Evolutionary conservation across 805 yeast genomes (phyloP), one percentile per base, ranked within the genome.

Genomic region (Vanderwaltozyma verrucispora): DNA sequence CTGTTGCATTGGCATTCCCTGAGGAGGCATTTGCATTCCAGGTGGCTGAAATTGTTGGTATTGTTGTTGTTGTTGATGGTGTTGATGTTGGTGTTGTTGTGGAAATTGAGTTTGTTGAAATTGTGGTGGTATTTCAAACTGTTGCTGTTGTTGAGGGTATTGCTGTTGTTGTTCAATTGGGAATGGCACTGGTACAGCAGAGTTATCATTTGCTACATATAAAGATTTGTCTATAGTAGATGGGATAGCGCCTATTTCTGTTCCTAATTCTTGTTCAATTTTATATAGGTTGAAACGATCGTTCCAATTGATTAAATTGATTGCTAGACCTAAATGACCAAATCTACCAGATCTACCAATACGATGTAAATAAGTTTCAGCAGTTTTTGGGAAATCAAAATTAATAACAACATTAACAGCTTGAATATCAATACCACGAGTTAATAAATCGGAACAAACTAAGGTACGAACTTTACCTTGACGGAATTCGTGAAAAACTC

Each of bases 311-410:
- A 92, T 86, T 53, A 92, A 74, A 66, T 92, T 92, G 56, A 92
- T 87, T 24, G 98, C 98, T 59, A 92, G 73, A 71, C 98, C 98
- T 57, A 88, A 76, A 62, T 92, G 98, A 48, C 98, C 98, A 56
- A 85, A 92, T 71, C 98, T 84, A 50, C 98, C 97, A 7, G 96
- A 87, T 71, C 98, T 86, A 72, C 97, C 97, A 51, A 89, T 92
- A 73, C 97, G 83, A 68, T 92, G 98, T 51, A 92, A 73, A 60
- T 92, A 92, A 29, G 97, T 92, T 63, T 92, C 98, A 7, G 97
- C 96, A 37, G 81, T 86, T 63, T 89, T 89, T 44, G 98, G 98
- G 80, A 92, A 92, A 63, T 92, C 98, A 60, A 92, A 92, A 67
- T 92, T 92, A 54, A 92, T 84, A 35, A 92, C 98, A 33, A 92